Evolutionary conservation across 257 asterid genomes (phyloP).

Genomic region (Solanum medicagineum): DNA sequence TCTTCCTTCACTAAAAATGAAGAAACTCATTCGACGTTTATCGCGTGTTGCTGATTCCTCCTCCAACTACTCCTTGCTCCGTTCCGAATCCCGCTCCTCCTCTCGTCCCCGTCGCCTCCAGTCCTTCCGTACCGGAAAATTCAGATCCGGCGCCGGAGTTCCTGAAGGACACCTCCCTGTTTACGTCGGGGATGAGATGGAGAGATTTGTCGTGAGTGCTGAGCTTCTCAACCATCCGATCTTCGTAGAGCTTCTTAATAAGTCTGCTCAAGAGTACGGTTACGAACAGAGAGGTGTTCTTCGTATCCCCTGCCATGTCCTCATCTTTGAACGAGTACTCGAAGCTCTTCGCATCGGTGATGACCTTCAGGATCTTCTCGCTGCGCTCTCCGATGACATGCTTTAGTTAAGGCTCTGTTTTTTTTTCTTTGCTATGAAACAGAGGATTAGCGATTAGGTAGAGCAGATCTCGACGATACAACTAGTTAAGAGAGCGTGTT

Average conservation of each 20-base stretch:
- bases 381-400: constrained; percentile 22
- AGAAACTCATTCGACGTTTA: constrained; percentile 49
- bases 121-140: constrained; percentile 12
- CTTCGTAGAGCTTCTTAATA: constrained; percentile 46
- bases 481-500: neutral
- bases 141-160: constrained; percentile 21
- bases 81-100: constrained; percentile 27
- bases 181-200: constrained; percentile 93
- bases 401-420: neutral
- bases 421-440: neutral
- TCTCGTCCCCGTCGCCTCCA: constrained; percentile 11
- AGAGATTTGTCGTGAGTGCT: constrained; percentile 77
- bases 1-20: constrained; percentile 20
- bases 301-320: constrained; percentile 74
- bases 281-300: constrained; percentile 77
- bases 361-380: constrained; percentile 41
- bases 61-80: constrained; percentile 36
- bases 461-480: neutral
- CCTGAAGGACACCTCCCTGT: constrained; percentile 90
- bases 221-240: constrained; percentile 72
- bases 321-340: constrained; percentile 70
- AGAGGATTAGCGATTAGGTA: neutral
- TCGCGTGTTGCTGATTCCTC: constrained; percentile 74
- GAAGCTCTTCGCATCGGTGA: constrained; percentile 50
- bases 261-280: constrained; percentile 81